These are phyloP conservation scores for Yarrowia osloensis DNA, from an alignment of 805 yeast species.

Conservation along the genomic window DNA sequence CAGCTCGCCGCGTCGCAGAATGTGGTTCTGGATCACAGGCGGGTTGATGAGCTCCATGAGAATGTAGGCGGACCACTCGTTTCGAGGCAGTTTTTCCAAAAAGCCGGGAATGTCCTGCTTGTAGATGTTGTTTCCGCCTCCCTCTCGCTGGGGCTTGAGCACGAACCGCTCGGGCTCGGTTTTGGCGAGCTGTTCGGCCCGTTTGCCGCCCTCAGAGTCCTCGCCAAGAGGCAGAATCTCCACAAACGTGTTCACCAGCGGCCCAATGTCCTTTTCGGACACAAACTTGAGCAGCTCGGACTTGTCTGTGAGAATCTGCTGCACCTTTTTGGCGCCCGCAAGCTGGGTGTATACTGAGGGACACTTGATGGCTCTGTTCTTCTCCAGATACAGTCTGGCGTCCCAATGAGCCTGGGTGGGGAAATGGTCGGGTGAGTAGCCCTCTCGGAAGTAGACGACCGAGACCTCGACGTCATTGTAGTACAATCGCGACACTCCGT, in stretches of 20 bases:
- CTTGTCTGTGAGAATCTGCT: constrained; percentile 75
- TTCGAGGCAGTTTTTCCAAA: constrained; percentile 57
- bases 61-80: constrained; percentile 86
- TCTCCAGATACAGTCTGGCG: constrained; percentile 70
- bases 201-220: constrained; percentile 54
- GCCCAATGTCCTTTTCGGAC: constrained; percentile 39
- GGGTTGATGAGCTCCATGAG: constrained; percentile 93
- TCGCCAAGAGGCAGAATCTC: constrained; percentile 84
- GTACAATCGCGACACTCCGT: constrained; percentile 39
- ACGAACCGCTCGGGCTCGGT: constrained; percentile 72
- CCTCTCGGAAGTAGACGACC: constrained; percentile 87
- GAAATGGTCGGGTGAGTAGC: constrained; percentile 84
- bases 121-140: constrained; percentile 96
- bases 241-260: constrained; percentile 68
- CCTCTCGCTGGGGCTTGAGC: constrained; percentile 96
- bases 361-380: constrained; percentile 80
- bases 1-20: constrained; percentile 65
- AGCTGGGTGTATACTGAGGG: constrained; percentile 88
- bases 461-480: constrained; percentile 67
- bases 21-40: constrained; percentile 64
- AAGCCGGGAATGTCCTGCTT: constrained; percentile 81
- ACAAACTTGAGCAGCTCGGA: constrained; percentile 52
- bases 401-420: constrained; percentile 69
- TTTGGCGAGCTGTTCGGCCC: constrained; percentile 67
- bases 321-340: constrained; percentile 91